A percentile compares a stretch with the other conserved stretches of the same genome.
Conservation (phyloP, 345 rosid species). For the Psidium friedrichsthalianum region DNA sequence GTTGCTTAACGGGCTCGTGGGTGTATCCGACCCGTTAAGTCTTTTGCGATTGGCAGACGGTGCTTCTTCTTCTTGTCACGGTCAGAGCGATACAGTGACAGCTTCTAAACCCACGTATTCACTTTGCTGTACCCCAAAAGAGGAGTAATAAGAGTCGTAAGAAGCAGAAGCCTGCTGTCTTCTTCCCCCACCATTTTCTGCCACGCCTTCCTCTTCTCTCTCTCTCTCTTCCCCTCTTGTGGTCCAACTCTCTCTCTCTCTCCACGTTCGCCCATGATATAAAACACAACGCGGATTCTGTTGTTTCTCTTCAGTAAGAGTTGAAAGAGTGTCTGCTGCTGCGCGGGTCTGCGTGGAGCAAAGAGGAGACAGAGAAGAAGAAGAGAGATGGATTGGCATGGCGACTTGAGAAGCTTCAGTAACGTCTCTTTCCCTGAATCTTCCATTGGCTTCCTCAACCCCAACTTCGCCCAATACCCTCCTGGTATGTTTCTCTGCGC, state of each 20-base stretch:
- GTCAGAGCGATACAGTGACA: background rate
- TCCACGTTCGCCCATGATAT: background rate
- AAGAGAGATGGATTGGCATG: constrained; percentile 48
- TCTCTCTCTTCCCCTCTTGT: background rate
- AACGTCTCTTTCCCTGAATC: constrained; percentile 26
- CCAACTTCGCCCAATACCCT: constrained; percentile 43
- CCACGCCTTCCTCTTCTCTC: background rate
- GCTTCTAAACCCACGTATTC: background rate
- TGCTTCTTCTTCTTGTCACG: background rate
- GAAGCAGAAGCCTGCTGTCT: constrained; percentile 7
- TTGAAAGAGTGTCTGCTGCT: background rate
- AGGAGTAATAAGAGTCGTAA: constrained; percentile 8
- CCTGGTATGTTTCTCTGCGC: constrained; percentile 32
- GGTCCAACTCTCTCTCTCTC: background rate
- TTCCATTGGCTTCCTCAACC: constrained; percentile 56
- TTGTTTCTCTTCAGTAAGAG: background rate
- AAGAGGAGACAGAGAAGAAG: background rate
- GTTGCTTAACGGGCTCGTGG: background rate
- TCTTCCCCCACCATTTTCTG: constrained; percentile 1
- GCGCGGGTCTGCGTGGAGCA: background rate
- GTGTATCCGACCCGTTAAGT: background rate
- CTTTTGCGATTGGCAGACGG: background rate
- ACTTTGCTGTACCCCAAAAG: constrained; percentile 28
- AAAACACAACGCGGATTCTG: background rate
- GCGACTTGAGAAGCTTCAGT: constrained; percentile 12